Percentiles rank a stretch among this genome's conserved stretches.
These are phyloP conservation scores for Epichloe coenophiala DNA, from an alignment of 2,329 filamentous ascomycete species.

Conservation along the genomic window DNA sequence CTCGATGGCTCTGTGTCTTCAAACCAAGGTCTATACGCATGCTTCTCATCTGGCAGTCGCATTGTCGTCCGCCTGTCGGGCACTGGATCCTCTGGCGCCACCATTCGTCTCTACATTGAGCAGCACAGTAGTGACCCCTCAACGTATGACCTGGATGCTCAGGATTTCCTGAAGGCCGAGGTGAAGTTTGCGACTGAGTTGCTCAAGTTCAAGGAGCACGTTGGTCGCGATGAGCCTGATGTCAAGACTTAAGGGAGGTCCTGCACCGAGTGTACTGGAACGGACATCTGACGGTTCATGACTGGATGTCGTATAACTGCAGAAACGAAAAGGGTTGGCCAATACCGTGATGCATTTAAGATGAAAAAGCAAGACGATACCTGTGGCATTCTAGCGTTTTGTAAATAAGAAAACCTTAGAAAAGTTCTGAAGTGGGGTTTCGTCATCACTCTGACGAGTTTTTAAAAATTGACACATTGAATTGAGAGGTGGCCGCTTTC, in stretches of 20 bases:
- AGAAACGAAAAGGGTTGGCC: not conserved
- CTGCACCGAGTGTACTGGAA: not conserved
- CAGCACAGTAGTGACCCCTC: slow-evolving; percentile 75
- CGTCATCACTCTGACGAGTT: not conserved
- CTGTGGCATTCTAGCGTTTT: slow-evolving; percentile 1
- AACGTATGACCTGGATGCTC: slow-evolving; percentile 69
- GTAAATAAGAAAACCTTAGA: not conserved
- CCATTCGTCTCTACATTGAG: slow-evolving; percentile 94
- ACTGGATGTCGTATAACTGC: not conserved
- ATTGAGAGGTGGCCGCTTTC: not conserved
- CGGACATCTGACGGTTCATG: not conserved
- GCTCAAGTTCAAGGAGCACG: slow-evolving; percentile 85
- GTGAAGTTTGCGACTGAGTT: slow-evolving; percentile 74
- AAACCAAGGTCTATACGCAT: slow-evolving; percentile 90
- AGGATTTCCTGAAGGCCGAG: slow-evolving; percentile 86
- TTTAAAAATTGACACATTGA: not conserved
- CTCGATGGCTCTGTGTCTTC: slow-evolving; percentile 93
- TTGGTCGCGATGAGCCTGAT: slow-evolving; percentile 85
- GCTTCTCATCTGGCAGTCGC: slow-evolving; percentile 87
- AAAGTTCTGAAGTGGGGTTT: not conserved
- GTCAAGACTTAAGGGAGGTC: slow-evolving; percentile 64
- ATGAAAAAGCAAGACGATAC: not conserved
- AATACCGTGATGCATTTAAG: not conserved
- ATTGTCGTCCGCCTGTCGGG: slow-evolving; percentile 92
- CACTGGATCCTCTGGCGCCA: slow-evolving; percentile 88